phyloP scores from a whole-genome alignment of 306 rosid species.

The Cicer pinnatifidum region DNA sequence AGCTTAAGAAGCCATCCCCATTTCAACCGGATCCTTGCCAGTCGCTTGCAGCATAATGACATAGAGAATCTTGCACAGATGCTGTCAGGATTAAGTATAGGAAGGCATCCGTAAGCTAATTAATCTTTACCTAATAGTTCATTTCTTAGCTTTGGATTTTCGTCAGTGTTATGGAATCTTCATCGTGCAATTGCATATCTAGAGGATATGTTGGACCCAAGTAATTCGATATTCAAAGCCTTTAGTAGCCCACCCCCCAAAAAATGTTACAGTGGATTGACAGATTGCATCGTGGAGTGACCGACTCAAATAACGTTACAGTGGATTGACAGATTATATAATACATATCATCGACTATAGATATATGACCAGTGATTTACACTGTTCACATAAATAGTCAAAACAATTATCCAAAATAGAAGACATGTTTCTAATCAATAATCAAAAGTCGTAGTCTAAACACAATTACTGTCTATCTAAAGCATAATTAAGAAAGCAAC shows the following conservation, averaged over 20 bases:
- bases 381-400: no score
- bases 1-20: slow-evolving; percentile 90
- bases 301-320: neutral
- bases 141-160: slow-evolving; percentile 37
- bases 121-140: slow-evolving; percentile 32
- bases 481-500: neutral
- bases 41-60: slow-evolving; percentile 71
- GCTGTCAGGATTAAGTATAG: slow-evolving; percentile 76
- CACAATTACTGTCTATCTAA: neutral
- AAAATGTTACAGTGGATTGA: neutral
- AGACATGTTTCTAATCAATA: neutral
- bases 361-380: no score
- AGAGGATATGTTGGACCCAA: neutral
- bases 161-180: neutral
- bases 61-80: slow-evolving; percentile 65
- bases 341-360: neutral
- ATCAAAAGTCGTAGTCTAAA: neutral
- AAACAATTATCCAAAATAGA: neutral
- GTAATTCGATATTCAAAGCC: slow-evolving; percentile 16
- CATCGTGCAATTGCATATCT: neutral
- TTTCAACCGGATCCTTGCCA: slow-evolving; percentile 57
- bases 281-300: neutral
- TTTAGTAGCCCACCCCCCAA: neutral
- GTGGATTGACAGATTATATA: neutral
- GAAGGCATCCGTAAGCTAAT: slow-evolving; percentile 84